phyloP scores from a whole-genome alignment of 169 alveolate species.

The Sarcocystis neurona region DNA sequence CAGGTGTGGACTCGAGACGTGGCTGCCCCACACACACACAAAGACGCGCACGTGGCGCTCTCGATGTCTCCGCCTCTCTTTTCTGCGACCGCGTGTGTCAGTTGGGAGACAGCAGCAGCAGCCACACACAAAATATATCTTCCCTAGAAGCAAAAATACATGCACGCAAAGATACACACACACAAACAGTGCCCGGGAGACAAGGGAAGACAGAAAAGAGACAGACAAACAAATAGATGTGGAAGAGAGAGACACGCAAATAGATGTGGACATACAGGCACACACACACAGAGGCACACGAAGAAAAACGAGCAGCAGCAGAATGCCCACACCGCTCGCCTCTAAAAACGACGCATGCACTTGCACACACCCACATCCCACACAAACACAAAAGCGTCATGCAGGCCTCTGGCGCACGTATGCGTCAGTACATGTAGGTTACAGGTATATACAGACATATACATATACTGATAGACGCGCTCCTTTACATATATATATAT shows the following conservation, averaged over 20 bases:
- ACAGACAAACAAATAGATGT: not conserved
- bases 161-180: not conserved
- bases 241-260: not conserved
- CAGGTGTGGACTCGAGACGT: no score
- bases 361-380: not conserved
- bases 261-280: not conserved
- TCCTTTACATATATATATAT: not conserved
- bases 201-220: not conserved
- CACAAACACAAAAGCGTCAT: not conserved
- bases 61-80: no score
- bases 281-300: not conserved
- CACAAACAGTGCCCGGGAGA: not conserved
- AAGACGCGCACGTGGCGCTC: no score
- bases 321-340: not conserved
- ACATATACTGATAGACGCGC: not conserved
- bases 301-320: no score
- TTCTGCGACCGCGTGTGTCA: no score
- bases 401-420: no score
- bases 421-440: no score
- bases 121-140: no score
- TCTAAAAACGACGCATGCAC: not conserved
- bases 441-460: not conserved
- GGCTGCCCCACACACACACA: no score
- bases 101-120: no score
- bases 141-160: no score